Evolutionary conservation across 306 rosid species (phyloP).

Genomic region (Neltuma alba): DNA sequence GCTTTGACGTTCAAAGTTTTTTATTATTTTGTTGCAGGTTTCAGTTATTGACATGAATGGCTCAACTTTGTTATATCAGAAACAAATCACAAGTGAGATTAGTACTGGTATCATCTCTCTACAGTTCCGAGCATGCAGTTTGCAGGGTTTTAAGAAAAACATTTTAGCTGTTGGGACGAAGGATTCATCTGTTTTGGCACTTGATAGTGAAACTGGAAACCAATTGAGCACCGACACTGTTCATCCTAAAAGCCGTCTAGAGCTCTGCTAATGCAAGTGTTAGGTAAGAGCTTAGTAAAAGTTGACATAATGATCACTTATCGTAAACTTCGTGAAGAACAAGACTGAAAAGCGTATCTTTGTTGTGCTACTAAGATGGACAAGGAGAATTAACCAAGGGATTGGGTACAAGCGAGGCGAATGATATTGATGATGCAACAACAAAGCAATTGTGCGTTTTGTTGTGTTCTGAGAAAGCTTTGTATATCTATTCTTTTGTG

Average conservation of each 20-base stretch:
- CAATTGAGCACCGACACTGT: conserved; percentile 47
- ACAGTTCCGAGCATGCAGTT: conserved; percentile 64
- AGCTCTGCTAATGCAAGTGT: conserved; percentile 75
- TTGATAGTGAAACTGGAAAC: conserved; percentile 78
- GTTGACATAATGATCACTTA: conserved; percentile 20
- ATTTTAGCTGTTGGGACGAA: conserved; percentile 68
- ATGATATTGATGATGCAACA: conserved; percentile 41
- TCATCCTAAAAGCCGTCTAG: conserved; percentile 84
- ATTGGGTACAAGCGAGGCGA: conserved; percentile 47
- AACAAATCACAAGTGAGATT: conserved; percentile 72
- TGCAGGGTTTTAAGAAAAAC: conserved; percentile 81
- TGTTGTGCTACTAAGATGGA: conserved; percentile 51
- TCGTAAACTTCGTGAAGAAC: conserved; percentile 25
- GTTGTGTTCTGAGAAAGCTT: conserved; percentile 87
- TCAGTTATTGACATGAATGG: conserved; percentile 73
- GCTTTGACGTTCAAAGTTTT: conserved; percentile 25
- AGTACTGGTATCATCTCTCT: conserved; percentile 65
- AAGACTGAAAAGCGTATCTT: conserved; percentile 15
- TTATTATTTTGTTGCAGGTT: conserved; percentile 58
- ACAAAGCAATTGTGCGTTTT: conserved; percentile 58
- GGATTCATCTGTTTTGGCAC: conserved; percentile 77
- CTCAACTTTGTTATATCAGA: conserved; percentile 64
- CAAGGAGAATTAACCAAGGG: conserved; percentile 43
- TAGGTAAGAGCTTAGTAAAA: conserved; percentile 58
- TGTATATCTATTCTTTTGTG: conserved; percentile 73